Evolutionary conservation across 2,329 filamentous ascomycete species (phyloP), one percentile per base, ranked within the genome.

Genomic region (Aspergillus ochraceoroseus): DNA sequence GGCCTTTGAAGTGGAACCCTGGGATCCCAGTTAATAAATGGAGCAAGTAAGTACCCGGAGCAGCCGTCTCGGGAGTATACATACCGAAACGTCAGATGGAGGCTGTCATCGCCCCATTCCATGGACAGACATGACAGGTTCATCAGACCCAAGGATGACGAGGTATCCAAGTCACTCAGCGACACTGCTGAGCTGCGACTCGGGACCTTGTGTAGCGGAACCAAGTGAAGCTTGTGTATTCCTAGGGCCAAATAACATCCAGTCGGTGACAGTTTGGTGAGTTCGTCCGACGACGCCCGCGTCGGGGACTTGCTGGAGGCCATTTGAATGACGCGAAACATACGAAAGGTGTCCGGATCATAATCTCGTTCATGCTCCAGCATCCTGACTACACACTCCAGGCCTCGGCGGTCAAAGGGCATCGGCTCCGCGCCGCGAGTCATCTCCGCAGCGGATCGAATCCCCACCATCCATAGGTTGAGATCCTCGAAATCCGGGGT

Each of bases 201-300:
- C 20, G 68, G 69, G 13, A 72, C 66, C 51, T 80, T 83, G 28
- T 78, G 73, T 20, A 82, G 57, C n/a, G 80, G 80, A 31, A 86
- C 73, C 33, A 86, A 54, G 63, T 85, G 82, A 22, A 85, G 65
- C 57, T 82, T 83, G 65, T 85, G 80, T 20, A 82, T 72, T 13
- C 82, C 82, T 56, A 86, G 73, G 5, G 77, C 81, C 47, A 86
- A 70, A 56, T 84, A 84, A 61, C 77, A 84, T 15, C 83, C 75
- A 7, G 75, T 78, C 7, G 80, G 78, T 26, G 74, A 74, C 18
- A 80, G 63, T 54, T 84, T 85, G 33, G 77, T 72, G 29, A 85
- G 60, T 51, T 85, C 82, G 44, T 85, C 82, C 11, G 76, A 75
- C 5, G 82, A 82, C 2, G 78, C 73, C 38, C 76, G 69, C 22